These are phyloP conservation scores for Gossypium herbaceum DNA, from an alignment of 345 rosid species.

Conservation along the genomic window DNA sequence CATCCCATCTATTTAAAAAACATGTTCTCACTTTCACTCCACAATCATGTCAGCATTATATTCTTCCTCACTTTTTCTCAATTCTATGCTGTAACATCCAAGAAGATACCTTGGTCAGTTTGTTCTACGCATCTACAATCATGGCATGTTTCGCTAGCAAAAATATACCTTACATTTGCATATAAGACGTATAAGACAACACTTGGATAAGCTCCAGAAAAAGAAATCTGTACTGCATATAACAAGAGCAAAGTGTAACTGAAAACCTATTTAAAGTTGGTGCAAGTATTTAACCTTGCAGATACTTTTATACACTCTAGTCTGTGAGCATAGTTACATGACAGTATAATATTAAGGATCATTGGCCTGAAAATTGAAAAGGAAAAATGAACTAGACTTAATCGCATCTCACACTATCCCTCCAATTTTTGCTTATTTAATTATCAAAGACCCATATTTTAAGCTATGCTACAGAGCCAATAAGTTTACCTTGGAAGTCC, in stretches of 20 bases:
- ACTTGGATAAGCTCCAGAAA: neutral
- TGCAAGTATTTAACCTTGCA: neutral
- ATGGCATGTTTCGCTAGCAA: neutral
- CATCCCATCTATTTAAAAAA: neutral
- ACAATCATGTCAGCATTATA: slow-evolving; percentile 2
- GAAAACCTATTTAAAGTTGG: neutral
- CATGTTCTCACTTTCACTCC: neutral
- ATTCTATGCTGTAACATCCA: neutral
- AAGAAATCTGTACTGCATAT: neutral
- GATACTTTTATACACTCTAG: neutral
- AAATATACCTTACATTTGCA: neutral
- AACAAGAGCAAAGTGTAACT: neutral
- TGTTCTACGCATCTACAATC: neutral
- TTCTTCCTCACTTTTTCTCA: neutral
- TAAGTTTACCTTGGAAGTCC: neutral
- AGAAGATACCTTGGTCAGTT: slow-evolving; percentile 1
- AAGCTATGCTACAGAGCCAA: neutral
- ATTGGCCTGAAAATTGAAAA: neutral
- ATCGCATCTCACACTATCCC: neutral
- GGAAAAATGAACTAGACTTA: neutral
- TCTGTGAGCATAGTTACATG: neutral
- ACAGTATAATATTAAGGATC: neutral
- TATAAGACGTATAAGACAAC: neutral
- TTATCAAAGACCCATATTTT: neutral
- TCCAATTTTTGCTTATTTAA: neutral